These are phyloP conservation scores for Tylopilus subfusipes DNA, from an alignment of 768 basidiomycete genomes.

Conservation along the genomic window DNA sequence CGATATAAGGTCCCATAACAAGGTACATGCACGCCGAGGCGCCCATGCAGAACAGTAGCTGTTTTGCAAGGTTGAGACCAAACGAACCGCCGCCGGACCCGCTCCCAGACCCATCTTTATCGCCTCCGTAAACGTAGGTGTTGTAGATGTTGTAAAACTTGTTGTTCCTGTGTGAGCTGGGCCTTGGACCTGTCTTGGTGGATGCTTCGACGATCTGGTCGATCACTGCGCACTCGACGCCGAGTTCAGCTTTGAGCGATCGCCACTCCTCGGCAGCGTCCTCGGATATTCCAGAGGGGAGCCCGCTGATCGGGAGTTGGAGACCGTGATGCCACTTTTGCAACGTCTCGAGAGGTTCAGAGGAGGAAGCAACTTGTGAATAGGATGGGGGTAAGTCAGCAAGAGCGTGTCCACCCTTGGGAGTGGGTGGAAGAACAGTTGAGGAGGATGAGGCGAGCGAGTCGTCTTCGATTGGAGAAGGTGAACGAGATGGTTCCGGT, in stretches of 20 bases:
- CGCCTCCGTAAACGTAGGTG: conserved; percentile 54
- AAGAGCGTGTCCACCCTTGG: conserved; percentile 42
- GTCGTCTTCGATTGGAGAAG: conserved; percentile 47
- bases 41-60: conserved; percentile 56
- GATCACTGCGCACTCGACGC: conserved; percentile 72
- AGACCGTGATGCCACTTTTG: conserved; percentile 71
- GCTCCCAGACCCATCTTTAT: conserved; percentile 35
- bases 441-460: conserved; percentile 71
- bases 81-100: conserved; percentile 21
- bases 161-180: conserved; percentile 40
- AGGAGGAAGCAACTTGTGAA: conserved; percentile 51
- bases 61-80: conserved; percentile 38
- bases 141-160: conserved; percentile 88
- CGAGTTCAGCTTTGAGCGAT: conserved; percentile 73
- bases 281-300: conserved; percentile 55
- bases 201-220: conserved; percentile 59
- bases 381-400: conserved; percentile 73
- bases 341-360: conserved; percentile 53
- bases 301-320: conserved; percentile 39
- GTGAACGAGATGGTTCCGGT: conserved; percentile 37
- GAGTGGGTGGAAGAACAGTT: conserved; percentile 68
- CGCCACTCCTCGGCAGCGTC: conserved; percentile 76
- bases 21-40: conserved; percentile 61
- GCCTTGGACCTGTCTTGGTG: conserved; percentile 30
- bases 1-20: conserved; percentile 55